Evolutionary conservation across 768 basidiomycete genomes (phyloP), one percentile per base, ranked within the genome.

Genomic region (Xanthoconium purpureum): DNA sequence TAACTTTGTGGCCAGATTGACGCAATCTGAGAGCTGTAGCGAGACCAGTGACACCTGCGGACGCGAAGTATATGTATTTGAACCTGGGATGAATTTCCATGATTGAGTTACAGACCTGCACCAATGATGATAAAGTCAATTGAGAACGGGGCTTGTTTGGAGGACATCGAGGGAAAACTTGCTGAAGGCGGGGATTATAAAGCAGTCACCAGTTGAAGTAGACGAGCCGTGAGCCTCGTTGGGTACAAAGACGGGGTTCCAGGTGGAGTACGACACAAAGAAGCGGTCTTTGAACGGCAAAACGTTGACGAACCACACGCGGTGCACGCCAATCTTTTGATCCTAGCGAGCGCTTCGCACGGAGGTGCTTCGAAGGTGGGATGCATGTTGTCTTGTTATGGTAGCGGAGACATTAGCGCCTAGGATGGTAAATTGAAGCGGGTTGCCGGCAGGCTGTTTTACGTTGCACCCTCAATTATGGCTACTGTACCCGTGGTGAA

Each of bases 1-100:
- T 73, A 35, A 87, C 84, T 30, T 74, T 71, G 69, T 88, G 87
- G 6, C 87, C 86, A 13, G 80, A 78, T 55, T 76, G 78, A 40
- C 75, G 73, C 40, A 88, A 71, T n/a, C 80, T 71, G 63, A 78
- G 81, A 10, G 85, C 85, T 9, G 78, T 72, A 6, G 85, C 79
- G 20, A 87, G 77, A 24, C 86, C 86, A 43, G 80, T 72, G 35
- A 85, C 71, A 35, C 81, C 70, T 73, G 36, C 6, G 28, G 32
- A 49, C 35, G 12, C 37, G 43, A 37, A 36, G 17, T 39, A 36
- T 32, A 24, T 5, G 18, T 17, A 5, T 38, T 47, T 4, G 44
- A 54, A 10, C 24, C 39, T 5, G 39, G 14, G 12, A 38, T 20
- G 28, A 28, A 17, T 32, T 6, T n/a, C 35, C 17, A 28, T 20